Percentiles rank a stretch among this genome's conserved stretches.
Conservation (phyloP, 2,329 filamentous ascomycete genomes). For the Penicillium palitans region DNA sequence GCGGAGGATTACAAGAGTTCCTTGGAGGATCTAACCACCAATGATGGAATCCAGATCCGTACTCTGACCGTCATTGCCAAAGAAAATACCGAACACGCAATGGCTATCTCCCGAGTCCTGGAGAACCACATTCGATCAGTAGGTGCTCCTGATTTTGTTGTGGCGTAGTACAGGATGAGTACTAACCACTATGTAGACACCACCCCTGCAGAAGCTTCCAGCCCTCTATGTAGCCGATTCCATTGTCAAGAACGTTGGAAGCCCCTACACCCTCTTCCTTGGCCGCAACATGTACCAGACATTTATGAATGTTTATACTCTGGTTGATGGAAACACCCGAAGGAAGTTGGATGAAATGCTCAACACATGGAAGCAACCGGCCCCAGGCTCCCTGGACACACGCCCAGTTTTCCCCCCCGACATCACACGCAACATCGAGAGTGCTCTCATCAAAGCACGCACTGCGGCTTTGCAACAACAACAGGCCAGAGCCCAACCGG, state of each 20-base stretch:
- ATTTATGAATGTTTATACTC: conserved; percentile 94
- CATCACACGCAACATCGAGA: conserved; percentile 87
- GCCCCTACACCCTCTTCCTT: conserved; percentile 93
- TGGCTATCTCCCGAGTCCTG: conserved; percentile 85
- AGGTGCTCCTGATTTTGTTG: conserved; percentile 50
- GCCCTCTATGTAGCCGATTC: conserved; percentile 98
- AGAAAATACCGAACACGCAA: conserved; percentile 93
- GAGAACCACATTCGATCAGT: conserved; percentile 94
- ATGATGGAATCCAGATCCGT: conserved; percentile 93
- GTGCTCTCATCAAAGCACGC: conserved; percentile 81
- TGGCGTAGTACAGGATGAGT: conserved; percentile 8
- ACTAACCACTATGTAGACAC: conserved; percentile 60
- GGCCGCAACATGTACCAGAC: conserved; percentile 88
- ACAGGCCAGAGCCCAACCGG: conserved; percentile 56
- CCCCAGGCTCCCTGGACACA: conserved; percentile 89
- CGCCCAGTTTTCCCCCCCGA: conserved; percentile 88
- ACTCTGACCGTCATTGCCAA: conserved; percentile 96
- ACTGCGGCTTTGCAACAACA: conserved; percentile 55
- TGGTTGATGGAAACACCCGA: conserved; percentile 79
- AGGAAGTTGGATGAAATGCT: conserved; percentile 96
- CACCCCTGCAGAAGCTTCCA: conserved; percentile 84
- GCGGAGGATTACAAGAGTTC: conserved; percentile 93
- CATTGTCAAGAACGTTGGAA: conserved; percentile 97
- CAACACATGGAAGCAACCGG: conserved; percentile 96
- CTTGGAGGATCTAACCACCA: conserved; percentile 84